phyloP scores from a whole-genome alignment of 441 rosid species.

The Aquilaria agallochum region DNA sequence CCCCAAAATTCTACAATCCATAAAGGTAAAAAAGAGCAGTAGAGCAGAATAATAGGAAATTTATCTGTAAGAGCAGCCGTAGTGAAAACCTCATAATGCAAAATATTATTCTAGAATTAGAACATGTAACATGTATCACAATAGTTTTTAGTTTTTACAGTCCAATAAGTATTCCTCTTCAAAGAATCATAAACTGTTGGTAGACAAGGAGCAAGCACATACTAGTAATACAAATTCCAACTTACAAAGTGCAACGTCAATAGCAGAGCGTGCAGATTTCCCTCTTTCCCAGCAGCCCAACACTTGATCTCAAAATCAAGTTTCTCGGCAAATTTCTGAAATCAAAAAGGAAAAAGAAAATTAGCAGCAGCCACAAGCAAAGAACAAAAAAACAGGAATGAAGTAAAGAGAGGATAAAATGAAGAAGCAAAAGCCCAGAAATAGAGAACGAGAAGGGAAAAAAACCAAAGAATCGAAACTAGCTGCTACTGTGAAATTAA shows the following conservation, averaged over 20 bases:
- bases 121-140: not conserved
- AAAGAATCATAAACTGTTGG: no score
- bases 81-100: no score
- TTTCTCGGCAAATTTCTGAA: conserved; percentile 77
- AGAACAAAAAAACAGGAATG: conserved; percentile 3
- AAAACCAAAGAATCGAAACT: no score
- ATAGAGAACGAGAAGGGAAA: no score
- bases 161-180: not conserved
- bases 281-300: conserved; percentile 96
- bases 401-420: not conserved
- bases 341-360: not conserved
- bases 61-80: not conserved
- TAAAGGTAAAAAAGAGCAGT: not conserved
- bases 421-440: no score
- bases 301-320: conserved; percentile 63
- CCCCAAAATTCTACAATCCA: no score
- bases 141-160: not conserved
- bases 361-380: not conserved
- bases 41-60: not conserved
- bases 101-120: not conserved
- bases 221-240: no score
- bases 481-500: no score
- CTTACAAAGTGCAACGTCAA: conserved; percentile 77
- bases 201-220: not conserved
- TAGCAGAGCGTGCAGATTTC: conserved; percentile 86